A percentile compares a stretch with the other conserved stretches of the same genome.
Conservation (phyloP, 805 yeast genomes). For the Teunomyces tritomae region DNA sequence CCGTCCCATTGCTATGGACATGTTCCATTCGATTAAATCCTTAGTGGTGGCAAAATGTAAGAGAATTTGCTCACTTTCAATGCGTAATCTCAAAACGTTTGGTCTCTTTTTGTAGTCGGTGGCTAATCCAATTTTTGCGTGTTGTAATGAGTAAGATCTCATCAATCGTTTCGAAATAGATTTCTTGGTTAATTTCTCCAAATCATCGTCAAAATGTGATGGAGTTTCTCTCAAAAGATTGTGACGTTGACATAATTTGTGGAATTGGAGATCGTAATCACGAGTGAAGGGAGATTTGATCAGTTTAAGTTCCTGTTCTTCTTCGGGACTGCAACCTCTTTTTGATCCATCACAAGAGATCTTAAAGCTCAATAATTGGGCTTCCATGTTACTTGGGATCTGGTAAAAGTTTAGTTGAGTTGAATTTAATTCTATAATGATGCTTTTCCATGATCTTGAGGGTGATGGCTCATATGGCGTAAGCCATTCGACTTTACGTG, state of each 20-base stretch:
- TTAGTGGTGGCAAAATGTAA: slow-evolving; percentile 60
- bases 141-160: slow-evolving; percentile 78
- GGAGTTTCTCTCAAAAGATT: slow-evolving; percentile 7
- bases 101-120: slow-evolving; percentile 73
- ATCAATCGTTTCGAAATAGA: slow-evolving; percentile 23
- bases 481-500: slow-evolving; percentile 71
- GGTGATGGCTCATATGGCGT: slow-evolving; percentile 74
- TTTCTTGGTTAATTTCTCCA: not conserved
- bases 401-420: slow-evolving; percentile 77
- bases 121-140: slow-evolving; percentile 82
- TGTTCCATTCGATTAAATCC: slow-evolving; percentile 77
- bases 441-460: slow-evolving; percentile 66
- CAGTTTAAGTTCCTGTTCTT: slow-evolving; percentile 7
- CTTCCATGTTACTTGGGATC: slow-evolving; percentile 34
- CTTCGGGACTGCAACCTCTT: slow-evolving; percentile 9
- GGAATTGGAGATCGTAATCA: slow-evolving; percentile 27
- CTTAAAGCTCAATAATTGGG: slow-evolving; percentile 21
- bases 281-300: slow-evolving; percentile 21
- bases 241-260: slow-evolving; percentile 21
- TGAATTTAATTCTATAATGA: slow-evolving; percentile 73
- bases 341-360: slow-evolving; percentile 10
- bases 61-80: slow-evolving; percentile 80
- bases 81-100: slow-evolving; percentile 68
- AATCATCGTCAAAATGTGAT: slow-evolving; percentile 5
- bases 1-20: slow-evolving; percentile 67